These are phyloP conservation scores for Chimonanthus salicifolius DNA, from an alignment of 164 flowering plant genomes.

Conservation along the genomic window DNA sequence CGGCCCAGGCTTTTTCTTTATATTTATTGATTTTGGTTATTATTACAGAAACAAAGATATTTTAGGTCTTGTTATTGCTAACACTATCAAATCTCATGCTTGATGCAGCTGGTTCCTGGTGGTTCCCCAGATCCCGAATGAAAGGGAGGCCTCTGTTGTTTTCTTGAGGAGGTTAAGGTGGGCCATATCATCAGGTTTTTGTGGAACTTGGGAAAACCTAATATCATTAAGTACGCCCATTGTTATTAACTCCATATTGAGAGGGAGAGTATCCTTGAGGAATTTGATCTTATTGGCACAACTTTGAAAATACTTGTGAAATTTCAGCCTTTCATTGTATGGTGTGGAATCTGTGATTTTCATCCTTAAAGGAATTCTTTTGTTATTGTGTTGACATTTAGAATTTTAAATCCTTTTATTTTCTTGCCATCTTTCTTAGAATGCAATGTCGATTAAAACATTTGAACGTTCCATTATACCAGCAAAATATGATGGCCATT, in stretches of 20 bases:
- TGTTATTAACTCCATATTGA: not conserved
- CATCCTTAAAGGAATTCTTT: too few relatives aligned
- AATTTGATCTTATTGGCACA: too few relatives aligned
- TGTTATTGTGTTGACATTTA: too few relatives aligned
- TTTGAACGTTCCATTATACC: too few relatives aligned
- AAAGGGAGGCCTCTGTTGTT: not conserved
- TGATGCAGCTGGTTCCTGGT: slow-evolving; percentile 81
- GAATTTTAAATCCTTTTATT: too few relatives aligned
- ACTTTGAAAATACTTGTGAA: too few relatives aligned
- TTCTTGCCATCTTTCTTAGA: too few relatives aligned
- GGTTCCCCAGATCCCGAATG: slow-evolving; percentile 58
- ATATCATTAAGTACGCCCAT: not conserved
- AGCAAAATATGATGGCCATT: too few relatives aligned
- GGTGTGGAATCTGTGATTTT: too few relatives aligned
- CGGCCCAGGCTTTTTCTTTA: not conserved
- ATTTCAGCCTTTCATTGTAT: too few relatives aligned
- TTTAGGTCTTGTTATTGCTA: not conserved
- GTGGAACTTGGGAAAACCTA: not conserved
- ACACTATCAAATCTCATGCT: not conserved
- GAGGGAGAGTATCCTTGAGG: not conserved
- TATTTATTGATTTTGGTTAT: not conserved
- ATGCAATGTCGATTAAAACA: too few relatives aligned
- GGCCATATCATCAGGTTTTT: not conserved
- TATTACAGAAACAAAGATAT: not conserved
- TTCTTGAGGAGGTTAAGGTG: not conserved